Percentiles rank a stretch among this genome's conserved stretches.
Evolutionary conservation across 495 filamentous ascomycete genomes (phyloP).

Genomic region (Penicillium ucsense): DNA sequence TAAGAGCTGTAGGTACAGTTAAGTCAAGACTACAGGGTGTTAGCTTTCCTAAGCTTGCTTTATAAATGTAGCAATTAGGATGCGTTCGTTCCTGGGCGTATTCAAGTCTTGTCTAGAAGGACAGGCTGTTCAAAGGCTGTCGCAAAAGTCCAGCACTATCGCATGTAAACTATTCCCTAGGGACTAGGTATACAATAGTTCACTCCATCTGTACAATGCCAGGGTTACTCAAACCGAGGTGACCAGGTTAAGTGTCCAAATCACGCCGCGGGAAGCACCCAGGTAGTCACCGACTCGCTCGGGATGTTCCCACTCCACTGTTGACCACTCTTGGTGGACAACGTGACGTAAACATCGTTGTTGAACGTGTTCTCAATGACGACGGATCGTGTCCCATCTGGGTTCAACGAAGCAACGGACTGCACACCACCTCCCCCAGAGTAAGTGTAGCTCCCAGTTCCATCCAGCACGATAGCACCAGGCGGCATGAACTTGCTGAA

Average conservation of each 20-base stretch:
- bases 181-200: too few relatives aligned
- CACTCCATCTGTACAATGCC: too few relatives aligned
- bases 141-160: too few relatives aligned
- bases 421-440: slow-evolving; percentile 32
- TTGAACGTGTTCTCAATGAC: slow-evolving; percentile 45
- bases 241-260: neutral
- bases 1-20: too few relatives aligned
- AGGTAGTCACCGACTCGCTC: slow-evolving; percentile 40
- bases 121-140: too few relatives aligned
- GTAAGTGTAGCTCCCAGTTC: slow-evolving; percentile 39
- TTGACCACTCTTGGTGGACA: slow-evolving; percentile 33
- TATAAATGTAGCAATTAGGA: too few relatives aligned
- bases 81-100: too few relatives aligned
- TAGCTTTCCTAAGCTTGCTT: too few relatives aligned
- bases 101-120: too few relatives aligned
- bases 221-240: too few relatives aligned
- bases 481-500: slow-evolving; percentile 47
- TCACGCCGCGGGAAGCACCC: slow-evolving; percentile 36
- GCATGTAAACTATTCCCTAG: too few relatives aligned
- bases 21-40: too few relatives aligned
- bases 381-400: slow-evolving; percentile 40
- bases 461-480: slow-evolving; percentile 37
- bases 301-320: slow-evolving; percentile 43
- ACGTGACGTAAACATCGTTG: slow-evolving; percentile 39
- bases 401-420: slow-evolving; percentile 41